Evolutionary conservation across 345 rosid species (phyloP).

Genomic region (Kernera saxatilis): DNA sequence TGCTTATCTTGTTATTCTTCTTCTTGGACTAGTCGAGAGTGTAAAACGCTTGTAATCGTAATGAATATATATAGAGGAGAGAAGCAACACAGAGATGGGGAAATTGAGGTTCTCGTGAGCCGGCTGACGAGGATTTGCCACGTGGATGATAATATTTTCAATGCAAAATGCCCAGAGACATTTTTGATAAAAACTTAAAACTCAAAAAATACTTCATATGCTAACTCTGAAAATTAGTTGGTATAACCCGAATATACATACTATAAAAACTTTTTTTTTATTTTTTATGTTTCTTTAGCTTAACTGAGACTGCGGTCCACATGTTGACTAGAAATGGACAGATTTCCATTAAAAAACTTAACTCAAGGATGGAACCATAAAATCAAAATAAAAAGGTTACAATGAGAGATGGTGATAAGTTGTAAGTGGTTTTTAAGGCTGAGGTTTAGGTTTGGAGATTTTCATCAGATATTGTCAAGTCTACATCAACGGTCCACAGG

Average conservation of each 20-base stretch:
- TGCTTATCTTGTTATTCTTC: constrained; percentile 8
- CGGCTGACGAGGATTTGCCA: constrained; percentile 26
- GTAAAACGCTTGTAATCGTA: not conserved
- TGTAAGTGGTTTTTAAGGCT: constrained; percentile 1
- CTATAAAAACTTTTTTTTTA: too few species aligned
- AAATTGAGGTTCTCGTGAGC: constrained; percentile 21
- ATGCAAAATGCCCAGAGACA: too few species aligned
- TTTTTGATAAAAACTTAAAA: too few species aligned
- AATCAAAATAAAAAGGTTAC: too few species aligned
- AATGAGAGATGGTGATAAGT: constrained; percentile 10
- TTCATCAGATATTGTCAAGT: constrained; percentile 9
- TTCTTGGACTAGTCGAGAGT: not conserved
- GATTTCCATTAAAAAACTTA: too few species aligned
- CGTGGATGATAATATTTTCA: constrained; percentile 24
- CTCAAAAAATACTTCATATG: too few species aligned
- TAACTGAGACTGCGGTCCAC: not conserved
- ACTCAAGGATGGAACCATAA: too few species aligned
- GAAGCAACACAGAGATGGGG: constrained; percentile 6
- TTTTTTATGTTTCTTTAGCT: too few species aligned
- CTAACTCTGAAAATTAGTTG: too few species aligned
- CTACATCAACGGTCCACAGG: not conserved
- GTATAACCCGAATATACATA: too few species aligned
- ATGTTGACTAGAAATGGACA: not conserved
- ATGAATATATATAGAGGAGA: constrained; percentile 4
- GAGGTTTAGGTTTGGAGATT: constrained; percentile 21